Percentiles rank a stretch among this genome's conserved stretches.
Evolutionary conservation across 768 basidiomycete genomes (phyloP).

Genomic region (Russula ochroleuca): DNA sequence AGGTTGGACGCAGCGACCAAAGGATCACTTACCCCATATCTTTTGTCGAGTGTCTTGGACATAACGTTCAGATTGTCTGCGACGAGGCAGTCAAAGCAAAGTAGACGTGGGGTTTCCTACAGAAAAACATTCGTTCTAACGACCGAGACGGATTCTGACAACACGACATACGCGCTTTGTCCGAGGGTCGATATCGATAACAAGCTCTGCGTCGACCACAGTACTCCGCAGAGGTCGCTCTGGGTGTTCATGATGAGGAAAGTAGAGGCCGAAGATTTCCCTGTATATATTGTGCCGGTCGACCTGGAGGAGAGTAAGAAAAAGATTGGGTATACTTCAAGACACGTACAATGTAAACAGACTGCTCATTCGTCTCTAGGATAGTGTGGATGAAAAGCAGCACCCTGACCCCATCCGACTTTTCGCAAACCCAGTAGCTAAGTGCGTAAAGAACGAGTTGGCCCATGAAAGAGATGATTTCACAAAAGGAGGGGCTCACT

Average conservation of each 20-base stretch:
- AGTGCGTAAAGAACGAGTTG: neutral
- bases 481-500: slow-evolving; percentile 49
- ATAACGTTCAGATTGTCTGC: slow-evolving; percentile 85
- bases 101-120: slow-evolving; percentile 75
- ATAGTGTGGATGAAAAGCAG: slow-evolving; percentile 74
- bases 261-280: slow-evolving; percentile 68
- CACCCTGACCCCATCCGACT: slow-evolving; percentile 93
- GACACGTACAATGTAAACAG: slow-evolving; percentile 62
- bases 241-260: slow-evolving; percentile 82
- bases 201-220: slow-evolving; percentile 90
- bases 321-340: too few relatives aligned
- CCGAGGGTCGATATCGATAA: slow-evolving; percentile 78
- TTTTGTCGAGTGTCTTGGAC: slow-evolving; percentile 72
- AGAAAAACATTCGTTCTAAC: slow-evolving; percentile 16
- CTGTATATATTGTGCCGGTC: slow-evolving; percentile 92
- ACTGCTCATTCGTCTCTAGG: slow-evolving; percentile 47
- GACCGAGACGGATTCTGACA: neutral
- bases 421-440: slow-evolving; percentile 99
- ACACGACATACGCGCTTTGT: slow-evolving; percentile 56
- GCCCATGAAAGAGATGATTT: neutral
- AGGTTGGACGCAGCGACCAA: neutral
- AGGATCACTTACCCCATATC: slow-evolving; percentile 71
- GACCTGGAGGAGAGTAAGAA: slow-evolving; percentile 50
- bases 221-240: slow-evolving; percentile 67
- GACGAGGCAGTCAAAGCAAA: slow-evolving; percentile 92